Evolutionary conservation across 805 yeast species (phyloP).

Genomic region (Yamadazyma takamatsuzukensis): DNA sequence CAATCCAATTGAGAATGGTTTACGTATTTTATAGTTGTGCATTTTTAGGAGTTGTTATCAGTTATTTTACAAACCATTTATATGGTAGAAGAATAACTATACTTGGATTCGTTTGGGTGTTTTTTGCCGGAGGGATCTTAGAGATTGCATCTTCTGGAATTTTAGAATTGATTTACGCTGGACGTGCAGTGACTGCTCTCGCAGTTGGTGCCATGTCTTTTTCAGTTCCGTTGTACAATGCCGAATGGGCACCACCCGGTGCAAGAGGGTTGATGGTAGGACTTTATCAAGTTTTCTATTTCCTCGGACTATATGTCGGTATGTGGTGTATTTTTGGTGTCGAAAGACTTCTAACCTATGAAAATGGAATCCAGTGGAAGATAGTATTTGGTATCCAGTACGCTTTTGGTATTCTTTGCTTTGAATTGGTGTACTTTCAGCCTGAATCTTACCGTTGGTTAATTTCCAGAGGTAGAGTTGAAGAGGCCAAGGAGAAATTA

Average conservation of each 20-base stretch:
- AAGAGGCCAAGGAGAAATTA: slow-evolving; percentile 37
- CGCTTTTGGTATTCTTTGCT: slow-evolving; percentile 39
- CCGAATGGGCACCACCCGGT: slow-evolving; percentile 60
- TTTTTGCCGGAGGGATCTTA: slow-evolving; percentile 21
- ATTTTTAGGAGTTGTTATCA: neutral
- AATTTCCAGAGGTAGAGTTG: slow-evolving; percentile 44
- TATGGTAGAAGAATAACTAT: neutral
- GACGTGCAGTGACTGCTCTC: slow-evolving; percentile 65
- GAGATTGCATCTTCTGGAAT: slow-evolving; percentile 41
- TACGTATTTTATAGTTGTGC: slow-evolving; percentile 5
- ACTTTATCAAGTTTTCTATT: slow-evolving; percentile 63
- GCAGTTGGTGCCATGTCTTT: slow-evolving; percentile 75
- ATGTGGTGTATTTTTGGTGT: slow-evolving; percentile 70
- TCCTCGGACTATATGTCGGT: slow-evolving; percentile 64
- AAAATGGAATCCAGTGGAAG: neutral
- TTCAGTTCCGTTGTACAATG: slow-evolving; percentile 73
- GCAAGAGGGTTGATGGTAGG: slow-evolving; percentile 64
- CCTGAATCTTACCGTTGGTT: slow-evolving; percentile 46
- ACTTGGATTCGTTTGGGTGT: slow-evolving; percentile 29
- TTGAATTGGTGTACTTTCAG: slow-evolving; percentile 47
- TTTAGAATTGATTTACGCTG: slow-evolving; percentile 44
- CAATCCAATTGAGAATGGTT: slow-evolving; percentile 4
- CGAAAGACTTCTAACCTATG: slow-evolving; percentile 13
- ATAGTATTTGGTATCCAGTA: neutral
- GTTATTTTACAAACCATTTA: neutral